Percentiles rank a stretch among this genome's conserved stretches.
These are phyloP conservation scores for Beta lomatogona DNA, from an alignment of 179 eudicot genomes.

Conservation along the genomic window DNA sequence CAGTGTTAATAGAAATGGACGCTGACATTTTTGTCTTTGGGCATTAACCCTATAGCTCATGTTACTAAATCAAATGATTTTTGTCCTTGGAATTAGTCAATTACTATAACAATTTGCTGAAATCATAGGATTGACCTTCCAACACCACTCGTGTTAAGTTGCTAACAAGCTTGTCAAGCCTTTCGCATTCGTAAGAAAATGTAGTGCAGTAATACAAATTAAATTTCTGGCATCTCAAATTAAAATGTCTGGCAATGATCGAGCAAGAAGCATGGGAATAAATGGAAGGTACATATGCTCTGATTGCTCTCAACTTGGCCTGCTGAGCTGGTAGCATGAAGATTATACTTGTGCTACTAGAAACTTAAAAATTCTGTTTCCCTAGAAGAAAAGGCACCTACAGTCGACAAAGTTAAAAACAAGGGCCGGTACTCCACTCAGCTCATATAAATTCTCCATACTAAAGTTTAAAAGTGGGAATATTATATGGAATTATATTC, in stretches of 20 bases:
- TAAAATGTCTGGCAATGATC: background rate
- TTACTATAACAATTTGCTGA: too few species aligned
- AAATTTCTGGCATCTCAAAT: background rate
- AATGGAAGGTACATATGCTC: background rate
- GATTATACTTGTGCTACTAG: background rate
- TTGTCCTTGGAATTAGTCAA: too few species aligned
- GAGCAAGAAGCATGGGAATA: background rate
- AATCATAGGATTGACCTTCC: background rate
- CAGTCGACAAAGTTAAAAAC: background rate
- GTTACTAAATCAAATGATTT: too few species aligned
- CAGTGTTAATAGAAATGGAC: too few species aligned
- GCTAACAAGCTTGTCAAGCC: background rate
- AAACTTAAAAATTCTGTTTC: conserved; percentile 14
- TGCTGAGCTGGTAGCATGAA: conserved; percentile 9
- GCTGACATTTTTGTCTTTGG: too few species aligned
- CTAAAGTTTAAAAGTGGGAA: background rate
- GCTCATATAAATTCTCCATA: conserved; percentile 3
- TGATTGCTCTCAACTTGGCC: conserved; percentile 10
- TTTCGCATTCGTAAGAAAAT: background rate
- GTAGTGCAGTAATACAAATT: background rate
- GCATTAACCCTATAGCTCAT: too few species aligned
- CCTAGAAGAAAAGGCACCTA: conserved; percentile 21
- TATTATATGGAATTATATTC: background rate
- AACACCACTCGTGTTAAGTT: background rate
- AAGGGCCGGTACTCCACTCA: background rate